Percentiles rank a stretch among this genome's conserved stretches.
phyloP scores from a whole-genome alignment of 192 early-diverging fungal genomes.

The Borealophlyctis nickersoniae region DNA sequence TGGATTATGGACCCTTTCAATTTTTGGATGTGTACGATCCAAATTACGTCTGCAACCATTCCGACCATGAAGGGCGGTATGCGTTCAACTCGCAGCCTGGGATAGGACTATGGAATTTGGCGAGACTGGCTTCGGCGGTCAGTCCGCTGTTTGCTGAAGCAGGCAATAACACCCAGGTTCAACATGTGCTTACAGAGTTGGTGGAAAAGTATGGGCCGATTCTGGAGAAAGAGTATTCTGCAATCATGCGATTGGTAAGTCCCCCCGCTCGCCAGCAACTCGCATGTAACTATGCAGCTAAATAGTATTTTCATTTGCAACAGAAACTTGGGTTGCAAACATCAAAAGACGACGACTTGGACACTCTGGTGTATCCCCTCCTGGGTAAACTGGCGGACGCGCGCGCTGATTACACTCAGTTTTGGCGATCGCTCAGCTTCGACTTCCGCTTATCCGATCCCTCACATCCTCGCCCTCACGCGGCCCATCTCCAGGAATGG shows the following conservation, averaged over 20 bases:
- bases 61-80: conserved; percentile 73
- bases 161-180: conserved; percentile 36
- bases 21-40: conserved; percentile 79
- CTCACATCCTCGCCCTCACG: conserved; percentile 59
- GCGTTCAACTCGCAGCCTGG: conserved; percentile 74
- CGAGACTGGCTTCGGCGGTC: conserved; percentile 65
- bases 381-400: conserved; percentile 62
- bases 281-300: neutral
- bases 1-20: conserved; percentile 81
- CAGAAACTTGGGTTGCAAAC: conserved; percentile 41
- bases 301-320: too few relatives aligned
- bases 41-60: conserved; percentile 70
- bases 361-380: conserved; percentile 61
- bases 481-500: conserved; percentile 55
- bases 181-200: conserved; percentile 34
- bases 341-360: conserved; percentile 45
- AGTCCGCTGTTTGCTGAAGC: conserved; percentile 59
- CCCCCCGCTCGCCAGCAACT: neutral
- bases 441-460: conserved; percentile 15
- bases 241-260: conserved; percentile 61
- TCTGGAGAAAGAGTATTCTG: conserved; percentile 48
- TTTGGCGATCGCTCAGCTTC: conserved; percentile 62
- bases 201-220: conserved; percentile 48
- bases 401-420: conserved; percentile 68
- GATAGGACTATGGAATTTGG: conserved; percentile 78